Base-by-base conservation (phyloP, 345 rosid genomes). In the Aquilaria yunnanensis region DNA sequence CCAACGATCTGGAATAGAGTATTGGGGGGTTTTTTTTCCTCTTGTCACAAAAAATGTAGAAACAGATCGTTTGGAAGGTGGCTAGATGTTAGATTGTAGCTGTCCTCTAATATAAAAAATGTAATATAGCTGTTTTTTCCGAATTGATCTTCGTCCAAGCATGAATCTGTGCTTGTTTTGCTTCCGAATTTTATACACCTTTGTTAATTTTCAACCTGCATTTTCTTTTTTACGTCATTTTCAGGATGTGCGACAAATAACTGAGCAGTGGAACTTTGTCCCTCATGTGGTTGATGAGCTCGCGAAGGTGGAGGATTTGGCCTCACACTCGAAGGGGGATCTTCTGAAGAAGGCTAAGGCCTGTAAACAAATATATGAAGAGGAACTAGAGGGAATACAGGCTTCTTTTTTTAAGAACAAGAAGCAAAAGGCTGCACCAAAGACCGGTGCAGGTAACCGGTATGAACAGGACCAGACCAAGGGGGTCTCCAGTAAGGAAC, bases 271-370 rank as follows among this genome's bases (percentile, higher is more conserved):
- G 99, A 92, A 85, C 70, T 81, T 87, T 55, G 68, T 94, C 50
- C 97, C 99, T 34, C 83, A 47, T n/a, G 89, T 85, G 57, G 83
- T 94, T 32, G 69, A 81, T 75, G 97, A 88, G 85, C 83, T 90
- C 56, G 73, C 74, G 61, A 82, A 80, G 77, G 75, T 79, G 0
- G 86, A 69, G 51, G 54, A 56, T 43, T 57, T 68, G 13, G 41
- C 81, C 32, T 61, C 77, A n/a, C 58, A 68, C 62, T 73, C 85
- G 4, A 79, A 70, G 66, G 83, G 77, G 66, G 81, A 78, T 48
- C 76, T 90, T 34, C 73, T 77, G 69, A 73, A 62, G 62, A 78
- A 76, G 72, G 92, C 89, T 23, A 72, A 68, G 78, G 72, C 75
- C 33, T 90, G 79, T 67, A 86, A 88, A 55, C 73, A 67, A 66